Conservation (phyloP, 192 early-diverging fungal genomes). For the Pecoramyces ruminantium region DNA sequence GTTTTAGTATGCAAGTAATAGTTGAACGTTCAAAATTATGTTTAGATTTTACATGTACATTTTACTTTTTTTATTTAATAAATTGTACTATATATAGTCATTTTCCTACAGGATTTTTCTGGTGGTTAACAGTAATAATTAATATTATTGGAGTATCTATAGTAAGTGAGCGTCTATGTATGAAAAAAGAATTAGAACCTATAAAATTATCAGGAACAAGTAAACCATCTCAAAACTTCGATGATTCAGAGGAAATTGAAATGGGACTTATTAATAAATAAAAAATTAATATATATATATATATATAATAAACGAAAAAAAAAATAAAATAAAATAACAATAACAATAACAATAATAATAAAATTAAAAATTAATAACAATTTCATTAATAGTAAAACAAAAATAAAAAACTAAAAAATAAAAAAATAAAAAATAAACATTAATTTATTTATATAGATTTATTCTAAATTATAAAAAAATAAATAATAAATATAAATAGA, state of each 20-base stretch:
- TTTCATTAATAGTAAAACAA: no score
- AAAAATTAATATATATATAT: no score
- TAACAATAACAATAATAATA: no score
- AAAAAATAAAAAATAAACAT: no score
- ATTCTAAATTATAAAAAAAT: no score
- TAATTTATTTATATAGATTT: no score
- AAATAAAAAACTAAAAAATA: no score
- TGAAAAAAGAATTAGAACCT: background rate
- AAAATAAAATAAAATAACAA: no score
- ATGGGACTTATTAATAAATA: background rate
- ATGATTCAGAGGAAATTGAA: background rate
- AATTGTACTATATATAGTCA: background rate
- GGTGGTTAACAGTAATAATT: background rate
- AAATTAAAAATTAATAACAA: no score
- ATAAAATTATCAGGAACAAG: background rate
- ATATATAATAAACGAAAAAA: no score
- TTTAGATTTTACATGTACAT: background rate
- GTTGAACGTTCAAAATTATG: background rate
- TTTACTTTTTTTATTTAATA: background rate
- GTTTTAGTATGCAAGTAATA: background rate
- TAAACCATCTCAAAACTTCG: background rate
- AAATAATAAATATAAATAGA: no score
- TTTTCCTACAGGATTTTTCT: background rate
- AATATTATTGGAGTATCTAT: background rate
- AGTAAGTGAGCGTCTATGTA: background rate